These are phyloP conservation scores for Plicaturopsis crispa DNA, from an alignment of 768 basidiomycete species.

Conservation along the genomic window DNA sequence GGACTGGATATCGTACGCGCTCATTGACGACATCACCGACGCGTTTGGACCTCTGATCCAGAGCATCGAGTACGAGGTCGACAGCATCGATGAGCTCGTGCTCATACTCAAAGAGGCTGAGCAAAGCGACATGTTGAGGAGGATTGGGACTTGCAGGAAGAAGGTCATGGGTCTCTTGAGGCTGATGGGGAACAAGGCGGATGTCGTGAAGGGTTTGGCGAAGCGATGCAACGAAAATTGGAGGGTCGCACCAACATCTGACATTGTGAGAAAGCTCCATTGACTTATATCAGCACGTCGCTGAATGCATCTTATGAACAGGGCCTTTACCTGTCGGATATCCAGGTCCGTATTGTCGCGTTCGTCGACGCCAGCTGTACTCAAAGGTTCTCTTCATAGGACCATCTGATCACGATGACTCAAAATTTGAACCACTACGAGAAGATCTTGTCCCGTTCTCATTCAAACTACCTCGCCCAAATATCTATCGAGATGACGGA, in stretches of 20 bases:
- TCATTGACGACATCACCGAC: conserved; percentile 99
- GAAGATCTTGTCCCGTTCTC: conserved; percentile 96
- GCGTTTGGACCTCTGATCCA: conserved; percentile 98
- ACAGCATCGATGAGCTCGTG: conserved; percentile 96
- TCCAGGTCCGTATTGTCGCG: conserved; percentile 47
- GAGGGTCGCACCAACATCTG: conserved; percentile 95
- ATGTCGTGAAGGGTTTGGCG: conserved; percentile 97
- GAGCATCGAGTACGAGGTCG: conserved; percentile 98
- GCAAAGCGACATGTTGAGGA: conserved; percentile 95
- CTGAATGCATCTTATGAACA: conserved; percentile 19
- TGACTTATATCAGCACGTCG: neutral
- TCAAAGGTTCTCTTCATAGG: conserved; percentile 28
- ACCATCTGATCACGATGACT: conserved; percentile 99
- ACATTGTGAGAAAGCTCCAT: conserved; percentile 58
- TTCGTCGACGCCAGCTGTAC: neutral
- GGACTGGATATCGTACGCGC: conserved; percentile 99
- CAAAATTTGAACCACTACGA: conserved; percentile 99
- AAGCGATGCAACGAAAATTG: conserved; percentile 99
- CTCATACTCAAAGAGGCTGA: conserved; percentile 93
- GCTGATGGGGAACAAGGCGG: conserved; percentile 99
- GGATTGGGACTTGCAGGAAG: conserved; percentile 97
- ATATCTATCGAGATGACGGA: conserved; percentile 99
- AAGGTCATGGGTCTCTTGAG: conserved; percentile 97
- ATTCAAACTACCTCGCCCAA: conserved; percentile 98
- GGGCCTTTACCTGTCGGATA: conserved; percentile 94